Evolutionary conservation across 2,329 filamentous ascomycete genomes (phyloP), one percentile per base, ranked within the genome.

Genomic region (Scopulariopsis brevicaulis): DNA sequence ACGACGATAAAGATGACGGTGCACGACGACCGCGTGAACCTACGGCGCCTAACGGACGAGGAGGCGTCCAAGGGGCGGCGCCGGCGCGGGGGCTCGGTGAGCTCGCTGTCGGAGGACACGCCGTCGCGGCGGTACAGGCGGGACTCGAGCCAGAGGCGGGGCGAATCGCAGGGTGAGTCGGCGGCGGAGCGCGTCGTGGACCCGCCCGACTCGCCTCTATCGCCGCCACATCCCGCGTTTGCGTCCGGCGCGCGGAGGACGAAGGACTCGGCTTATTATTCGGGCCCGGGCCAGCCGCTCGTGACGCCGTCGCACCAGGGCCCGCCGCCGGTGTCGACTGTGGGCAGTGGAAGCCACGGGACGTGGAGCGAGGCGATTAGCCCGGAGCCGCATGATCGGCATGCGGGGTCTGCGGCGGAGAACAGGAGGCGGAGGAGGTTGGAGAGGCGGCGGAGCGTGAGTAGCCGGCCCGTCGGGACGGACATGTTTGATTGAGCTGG

Each of bases 181-280:
- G 71, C 71, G 18, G 76, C 75, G 1, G 80, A 82, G 65, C 67
- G 71, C 48, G 68, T 68, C 14, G 70, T 69, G 0, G 77, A 79
- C 52, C 69, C 20, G 64, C 46, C 65, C n/a, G 64, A 77, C n/a
- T 69, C 69, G 8, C 73, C 77, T 5, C 66, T 84, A 1, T 76
- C 76, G 12, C 81, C 81, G 1, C 82, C 83, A 0, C 76, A 79
- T 58, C 80, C 83, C 11, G 73, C 79, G 6, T 83, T 81, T 64
- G 79, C 81, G 5, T 76, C 74, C 50, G 75, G 75, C 0, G 71
- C 73, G 59, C 74, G 75, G 64, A 72, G 69, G 12, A 68, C 69
- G 2, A 85, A 84, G 64, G 83, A 86, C 64, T 83, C 80, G 52
- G 80, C 80, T 10, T 85, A 85, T 64, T 85, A 83, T 64, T 82